phyloP scores from a whole-genome alignment of 495 filamentous ascomycete genomes.

The Hyaloscypha bicolor region DNA sequence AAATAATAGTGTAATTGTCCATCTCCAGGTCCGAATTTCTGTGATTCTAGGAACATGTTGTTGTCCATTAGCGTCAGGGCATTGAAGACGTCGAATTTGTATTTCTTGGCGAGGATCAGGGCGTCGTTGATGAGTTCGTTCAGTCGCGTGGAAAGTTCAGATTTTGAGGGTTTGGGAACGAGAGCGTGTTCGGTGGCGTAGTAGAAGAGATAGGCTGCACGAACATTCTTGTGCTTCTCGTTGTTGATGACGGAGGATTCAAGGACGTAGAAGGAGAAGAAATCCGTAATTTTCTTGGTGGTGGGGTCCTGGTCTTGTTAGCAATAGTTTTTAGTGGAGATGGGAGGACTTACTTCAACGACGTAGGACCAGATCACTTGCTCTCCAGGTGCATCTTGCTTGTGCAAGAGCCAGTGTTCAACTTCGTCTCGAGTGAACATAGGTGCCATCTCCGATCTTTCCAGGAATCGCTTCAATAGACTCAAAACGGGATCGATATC shows the following conservation, averaged over 20 bases:
- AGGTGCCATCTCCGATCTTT: slow-evolving; percentile 81
- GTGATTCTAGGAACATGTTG: slow-evolving; percentile 84
- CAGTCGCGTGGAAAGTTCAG: slow-evolving; percentile 69
- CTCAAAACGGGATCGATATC: slow-evolving; percentile 78
- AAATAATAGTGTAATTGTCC: slow-evolving; percentile 95
- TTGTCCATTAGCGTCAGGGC: slow-evolving; percentile 93
- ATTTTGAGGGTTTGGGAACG: slow-evolving; percentile 42
- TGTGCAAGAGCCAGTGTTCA: slow-evolving; percentile 84
- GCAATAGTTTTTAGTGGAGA: not conserved
- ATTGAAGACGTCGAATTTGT: slow-evolving; percentile 95
- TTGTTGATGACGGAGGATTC: slow-evolving; percentile 86
- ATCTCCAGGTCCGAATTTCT: slow-evolving; percentile 93
- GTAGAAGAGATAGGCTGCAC: slow-evolving; percentile 94
- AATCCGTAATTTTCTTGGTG: slow-evolving; percentile 86
- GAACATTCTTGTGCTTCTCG: slow-evolving; percentile 72
- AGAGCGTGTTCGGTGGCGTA: slow-evolving; percentile 89
- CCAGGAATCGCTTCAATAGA: slow-evolving; percentile 76
- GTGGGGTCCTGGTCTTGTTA: slow-evolving; percentile 46
- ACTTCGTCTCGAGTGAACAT: slow-evolving; percentile 78
- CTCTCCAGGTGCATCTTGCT: slow-evolving; percentile 58
- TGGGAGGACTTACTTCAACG: slow-evolving; percentile 63
- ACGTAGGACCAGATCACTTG: slow-evolving; percentile 93
- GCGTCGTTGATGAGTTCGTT: slow-evolving; percentile 81
- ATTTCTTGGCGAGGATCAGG: slow-evolving; percentile 83
- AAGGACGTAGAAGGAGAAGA: slow-evolving; percentile 94